Base-by-base conservation (phyloP, 805 yeast genomes). In the Myxozyma monticola region DNA sequence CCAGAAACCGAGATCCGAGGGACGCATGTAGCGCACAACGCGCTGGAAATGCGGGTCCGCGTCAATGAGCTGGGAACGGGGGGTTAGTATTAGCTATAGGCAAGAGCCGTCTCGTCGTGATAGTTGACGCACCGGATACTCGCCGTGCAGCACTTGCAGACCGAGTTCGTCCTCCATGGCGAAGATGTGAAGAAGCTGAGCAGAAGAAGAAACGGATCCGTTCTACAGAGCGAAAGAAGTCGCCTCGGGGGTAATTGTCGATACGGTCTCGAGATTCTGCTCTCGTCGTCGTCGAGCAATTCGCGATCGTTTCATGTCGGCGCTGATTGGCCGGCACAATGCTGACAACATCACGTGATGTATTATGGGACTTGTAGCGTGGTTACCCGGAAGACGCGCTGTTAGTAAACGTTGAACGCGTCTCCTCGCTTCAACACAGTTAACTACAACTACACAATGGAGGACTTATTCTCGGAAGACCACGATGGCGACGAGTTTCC, bases 1-100 rank as follows among this genome's bases (percentile, higher is more conserved):
- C 75, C 80, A 68, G 17, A 73, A 66, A 6, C 73, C 76, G 61
- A 78, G 79, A 70, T 87, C 96, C 12, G 83, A 72, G 18, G 77
- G 67, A 65, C 96, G 77, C 71, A 86, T 79, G 71, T 83, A 88
- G 38, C 80, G 71, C 12, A 87, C 81, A 26, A 88, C 95, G 52
- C 86, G 76, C 33, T 67, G 63, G 70, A 87, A 85, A 57, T 81
- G 81, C 26, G 96, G 96, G 66, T 87, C 96, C 44, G 78, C 74
- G 65, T 87, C 96, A 61, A 87, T 88, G 48, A 76, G 62, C 79
- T 54, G 33, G 17, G 25, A 7, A 30, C 33, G 24, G 15, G 17
- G 37, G 24, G 8, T 8, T 15, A 14, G 22, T 29, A 9, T 15
- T 14, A 30, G 17, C 18, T 4, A 31, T 4, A 6, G 6, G 18